phyloP scores from a whole-genome alignment of 352 stramenopile species.

The Globisporangium uncinulatum region DNA sequence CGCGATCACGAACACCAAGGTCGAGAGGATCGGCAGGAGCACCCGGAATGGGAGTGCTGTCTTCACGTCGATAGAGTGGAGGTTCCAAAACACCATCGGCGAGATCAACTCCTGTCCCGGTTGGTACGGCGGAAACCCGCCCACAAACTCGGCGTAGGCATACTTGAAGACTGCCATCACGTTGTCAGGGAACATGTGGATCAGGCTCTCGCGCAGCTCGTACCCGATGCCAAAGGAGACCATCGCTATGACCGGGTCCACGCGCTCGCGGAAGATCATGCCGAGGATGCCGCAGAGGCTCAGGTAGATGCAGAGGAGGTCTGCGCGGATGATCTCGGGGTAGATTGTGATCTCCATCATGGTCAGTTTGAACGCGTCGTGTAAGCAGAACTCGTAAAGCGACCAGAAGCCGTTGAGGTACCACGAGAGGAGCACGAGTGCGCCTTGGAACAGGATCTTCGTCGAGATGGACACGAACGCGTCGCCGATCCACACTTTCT shows the following conservation, averaged over 20 bases:
- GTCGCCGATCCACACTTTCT: slow-evolving; percentile 37
- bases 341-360: not conserved
- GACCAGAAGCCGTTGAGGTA: slow-evolving; percentile 40
- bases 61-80: too few species aligned
- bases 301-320: slow-evolving; percentile 16
- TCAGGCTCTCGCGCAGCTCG: not conserved
- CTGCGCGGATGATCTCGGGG: slow-evolving; percentile 11
- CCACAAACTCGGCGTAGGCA: slow-evolving; percentile 3
- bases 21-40: not conserved
- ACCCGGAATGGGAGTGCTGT: not conserved
- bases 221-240: slow-evolving; percentile 6
- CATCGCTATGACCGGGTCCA: slow-evolving; percentile 5
- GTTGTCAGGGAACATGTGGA: not conserved
- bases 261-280: slow-evolving; percentile 4
- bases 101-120: slow-evolving; percentile 4
- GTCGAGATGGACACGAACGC: slow-evolving; percentile 28
- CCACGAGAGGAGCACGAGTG: slow-evolving; percentile 35
- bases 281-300: slow-evolving; percentile 6
- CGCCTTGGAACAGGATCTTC: slow-evolving; percentile 20
- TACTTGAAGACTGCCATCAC: not conserved
- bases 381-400: slow-evolving; percentile 36
- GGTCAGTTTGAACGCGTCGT: slow-evolving; percentile 21
- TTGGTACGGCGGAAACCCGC: not conserved
- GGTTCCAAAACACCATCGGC: slow-evolving; percentile 19
- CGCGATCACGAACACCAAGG: not conserved